A percentile compares a stretch with the other conserved stretches of the same genome.
phyloP scores from a whole-genome alignment of 1,284 basidiomycete genomes.

The Rhodotorula sp. region DNA sequence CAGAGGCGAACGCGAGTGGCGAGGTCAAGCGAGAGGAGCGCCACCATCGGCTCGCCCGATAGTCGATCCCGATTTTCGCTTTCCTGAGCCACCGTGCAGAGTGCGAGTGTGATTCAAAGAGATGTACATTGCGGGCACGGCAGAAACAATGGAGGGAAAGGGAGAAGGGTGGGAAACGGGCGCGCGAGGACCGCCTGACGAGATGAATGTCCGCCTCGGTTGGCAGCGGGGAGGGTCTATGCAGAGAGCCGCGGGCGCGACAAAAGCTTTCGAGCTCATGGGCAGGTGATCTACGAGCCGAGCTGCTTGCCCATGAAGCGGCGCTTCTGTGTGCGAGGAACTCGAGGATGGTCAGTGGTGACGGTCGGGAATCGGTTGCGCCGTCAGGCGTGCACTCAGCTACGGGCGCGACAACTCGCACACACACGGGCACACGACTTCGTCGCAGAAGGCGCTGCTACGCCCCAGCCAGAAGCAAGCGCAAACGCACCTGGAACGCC shows the following conservation, averaged over 20 bases:
- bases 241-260: background rate
- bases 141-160: background rate
- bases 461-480: background rate
- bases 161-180: background rate
- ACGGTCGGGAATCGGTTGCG: too few relatives aligned
- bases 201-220: too few relatives aligned
- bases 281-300: background rate
- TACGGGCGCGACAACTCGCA: background rate
- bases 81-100: background rate
- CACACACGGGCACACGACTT: background rate
- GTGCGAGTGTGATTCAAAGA: background rate
- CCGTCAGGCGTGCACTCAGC: too few relatives aligned
- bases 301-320: slow-evolving; percentile 82
- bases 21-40: background rate
- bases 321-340: slow-evolving; percentile 61
- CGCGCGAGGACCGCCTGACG: background rate
- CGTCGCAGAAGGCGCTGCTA: background rate
- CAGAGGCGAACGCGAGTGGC: background rate
- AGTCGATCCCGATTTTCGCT: too few relatives aligned
- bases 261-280: background rate
- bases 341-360: background rate
- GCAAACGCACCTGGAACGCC: slow-evolving; percentile 73
- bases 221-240: background rate
- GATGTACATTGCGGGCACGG: background rate
- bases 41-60: background rate